Percentiles rank a stretch among this genome's conserved stretches.
These are phyloP conservation scores for Apostasia shenzhenica DNA, from an alignment of 106 monocot species.

Conservation along the genomic window DNA sequence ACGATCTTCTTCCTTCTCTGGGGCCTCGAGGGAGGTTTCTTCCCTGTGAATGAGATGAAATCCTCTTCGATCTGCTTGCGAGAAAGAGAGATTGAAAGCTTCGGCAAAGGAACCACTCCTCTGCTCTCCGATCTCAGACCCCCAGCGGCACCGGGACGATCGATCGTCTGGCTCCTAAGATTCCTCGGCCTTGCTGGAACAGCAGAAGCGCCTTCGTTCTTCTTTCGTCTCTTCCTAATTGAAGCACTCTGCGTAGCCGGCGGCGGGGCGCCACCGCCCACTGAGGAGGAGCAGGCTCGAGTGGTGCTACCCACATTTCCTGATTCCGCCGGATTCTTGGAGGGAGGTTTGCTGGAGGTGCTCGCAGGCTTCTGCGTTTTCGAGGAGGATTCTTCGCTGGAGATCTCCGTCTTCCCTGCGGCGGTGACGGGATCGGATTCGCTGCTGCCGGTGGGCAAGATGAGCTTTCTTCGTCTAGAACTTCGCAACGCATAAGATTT, in stretches of 20 bases:
- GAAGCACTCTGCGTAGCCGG: background rate
- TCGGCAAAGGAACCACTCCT: background rate
- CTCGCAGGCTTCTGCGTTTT: too few relatives aligned
- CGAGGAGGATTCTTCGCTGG: too few relatives aligned
- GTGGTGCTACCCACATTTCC: too few relatives aligned
- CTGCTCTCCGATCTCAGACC: background rate
- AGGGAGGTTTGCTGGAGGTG: too few relatives aligned
- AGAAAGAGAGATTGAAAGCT: conserved; percentile 21
- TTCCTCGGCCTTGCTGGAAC: conserved; percentile 29
- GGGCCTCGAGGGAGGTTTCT: conserved; percentile 18
- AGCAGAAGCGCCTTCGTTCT: background rate
- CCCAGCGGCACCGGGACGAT: conserved; percentile 1
- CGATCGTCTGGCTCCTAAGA: conserved; percentile 14
- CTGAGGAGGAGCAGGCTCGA: too few relatives aligned
- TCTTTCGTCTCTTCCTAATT: background rate
- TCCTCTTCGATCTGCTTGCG: conserved; percentile 41
- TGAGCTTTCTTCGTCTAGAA: too few relatives aligned
- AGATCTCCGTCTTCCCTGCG: too few relatives aligned
- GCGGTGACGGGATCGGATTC: too few relatives aligned
- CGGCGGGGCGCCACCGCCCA: too few relatives aligned
- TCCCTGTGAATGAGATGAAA: conserved; percentile 20
- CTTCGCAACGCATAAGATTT: too few relatives aligned
- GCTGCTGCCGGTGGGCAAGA: too few relatives aligned
- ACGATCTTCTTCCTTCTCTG: conserved; percentile 27
- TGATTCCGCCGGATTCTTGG: too few relatives aligned